Conservation (phyloP, 106 monocot genomes). For the Chionographis japonica region DNA sequence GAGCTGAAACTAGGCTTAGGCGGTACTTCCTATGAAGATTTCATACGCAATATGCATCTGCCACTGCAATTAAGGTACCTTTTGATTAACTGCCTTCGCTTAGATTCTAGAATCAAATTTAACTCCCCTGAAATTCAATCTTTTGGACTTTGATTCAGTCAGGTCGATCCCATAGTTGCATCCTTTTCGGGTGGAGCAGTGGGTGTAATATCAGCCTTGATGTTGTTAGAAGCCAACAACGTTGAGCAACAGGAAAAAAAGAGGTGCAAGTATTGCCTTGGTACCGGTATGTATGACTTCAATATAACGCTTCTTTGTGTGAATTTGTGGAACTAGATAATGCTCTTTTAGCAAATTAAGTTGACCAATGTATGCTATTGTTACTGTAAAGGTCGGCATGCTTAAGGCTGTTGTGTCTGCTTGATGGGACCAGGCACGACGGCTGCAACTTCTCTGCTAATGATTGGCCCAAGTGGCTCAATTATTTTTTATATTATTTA, state of each 20-base stretch:
- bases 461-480: no score
- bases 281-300: constrained; percentile 50
- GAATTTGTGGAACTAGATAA: no score
- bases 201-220: constrained; percentile 89
- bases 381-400: no score
- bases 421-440: no score
- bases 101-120: neutral
- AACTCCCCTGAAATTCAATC: neutral
- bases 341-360: no score
- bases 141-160: constrained; percentile 47
- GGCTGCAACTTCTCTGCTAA: no score
- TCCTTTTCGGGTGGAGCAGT: constrained; percentile 95
- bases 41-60: constrained; percentile 79
- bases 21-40: constrained; percentile 95
- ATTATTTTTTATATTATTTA: no score
- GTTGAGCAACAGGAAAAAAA: constrained; percentile 90
- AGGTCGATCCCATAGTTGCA: constrained; percentile 92
- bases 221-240: constrained; percentile 87
- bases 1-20: constrained; percentile 89
- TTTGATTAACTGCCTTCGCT: neutral
- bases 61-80: constrained; percentile 79
- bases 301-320: neutral
- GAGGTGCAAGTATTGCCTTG: constrained; percentile 91
- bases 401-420: no score
- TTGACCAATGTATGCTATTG: no score